Base-by-base conservation (phyloP, 345 rosid species). In the Psidium friedrichsthalianum region DNA sequence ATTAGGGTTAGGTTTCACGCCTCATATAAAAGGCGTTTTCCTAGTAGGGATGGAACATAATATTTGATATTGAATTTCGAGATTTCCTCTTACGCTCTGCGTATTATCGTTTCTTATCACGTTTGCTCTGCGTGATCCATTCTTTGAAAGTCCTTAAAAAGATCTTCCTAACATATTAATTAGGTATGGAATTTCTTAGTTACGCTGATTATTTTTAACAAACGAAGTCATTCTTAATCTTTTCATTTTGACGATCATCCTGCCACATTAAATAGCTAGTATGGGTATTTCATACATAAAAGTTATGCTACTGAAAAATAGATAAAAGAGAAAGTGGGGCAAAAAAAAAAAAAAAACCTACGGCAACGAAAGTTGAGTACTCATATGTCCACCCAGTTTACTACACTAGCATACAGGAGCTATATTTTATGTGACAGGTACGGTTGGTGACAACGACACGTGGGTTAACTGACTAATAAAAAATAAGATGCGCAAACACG, bases 351-450 rank as follows among this genome's bases (percentile, higher is more conserved):
- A 64, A 69, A 1, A 40, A 69, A 36, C 8, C 14, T 18, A 36
- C 13, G 78, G 78, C 12, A 69, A 13, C 25, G 5, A 47, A 36
- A 9, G 47, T 69, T 16, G 18, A 64, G 47, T 36, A 69, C 76
- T 15, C 29, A 15, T 61, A 61, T 61, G 76, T 29, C 22, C 2
- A 29, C 11, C 76, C 42, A 61, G 0, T 61, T 61, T 29, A 8
- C 11, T 61, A 10, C 42, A 11, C 42, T 8, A 29, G 5, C 11
- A 29, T 11, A 15, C 40, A 24, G 24, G 20, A 1, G 36, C 6
- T 0, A 1, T 32, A 4, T 32, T 18, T 1, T 32, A 32, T 8
- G 0, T 2, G 42, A 36, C 5, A 0, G 6, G 18, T 69, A 69
- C 9, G 6, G 11, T 15, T 14, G 55, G 55, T 53, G 55, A 53